Conservation (phyloP, 1,284 basidiomycete species). For the Singerocomus rubriflavus region DNA sequence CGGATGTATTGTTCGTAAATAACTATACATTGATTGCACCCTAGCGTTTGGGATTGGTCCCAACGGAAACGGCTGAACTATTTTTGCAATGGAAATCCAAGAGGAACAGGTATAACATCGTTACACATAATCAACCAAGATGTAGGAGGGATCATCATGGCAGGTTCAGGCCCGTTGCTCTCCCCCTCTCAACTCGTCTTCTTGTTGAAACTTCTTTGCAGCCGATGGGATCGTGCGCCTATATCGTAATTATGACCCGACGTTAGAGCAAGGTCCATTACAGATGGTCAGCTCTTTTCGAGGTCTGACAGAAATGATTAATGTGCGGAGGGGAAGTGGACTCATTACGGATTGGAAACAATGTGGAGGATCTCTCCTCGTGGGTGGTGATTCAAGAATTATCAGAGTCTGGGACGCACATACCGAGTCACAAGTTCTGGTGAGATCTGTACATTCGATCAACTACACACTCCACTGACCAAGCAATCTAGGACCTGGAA, state of each 20-base stretch:
- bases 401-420: conserved; percentile 96
- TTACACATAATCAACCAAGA: conserved; percentile 97
- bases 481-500: conserved; percentile 64
- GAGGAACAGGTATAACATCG: conserved; percentile 82
- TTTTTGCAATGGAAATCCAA: conserved; percentile 89
- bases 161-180: conserved; percentile 70
- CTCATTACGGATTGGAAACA: conserved; percentile 96
- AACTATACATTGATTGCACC: not conserved
- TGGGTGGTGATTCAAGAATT: conserved; percentile 88
- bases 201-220: conserved; percentile 28
- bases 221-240: conserved; percentile 92
- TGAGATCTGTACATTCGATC: conserved; percentile 35
- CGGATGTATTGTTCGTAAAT: conserved; percentile 3
- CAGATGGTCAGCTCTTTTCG: conserved; percentile 94
- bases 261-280: conserved; percentile 58
- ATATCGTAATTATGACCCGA: conserved; percentile 85
- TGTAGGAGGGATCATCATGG: conserved; percentile 86
- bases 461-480: not conserved
- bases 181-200: not conserved
- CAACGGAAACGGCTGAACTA: conserved; percentile 72
- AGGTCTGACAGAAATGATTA: conserved; percentile 79
- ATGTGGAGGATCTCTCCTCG: conserved; percentile 77
- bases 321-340: conserved; percentile 72
- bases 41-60: conserved; percentile 94
- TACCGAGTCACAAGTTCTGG: conserved; percentile 81